phyloP scores from a whole-genome alignment of 352 stramenopile species.

The Vaucheria bursata region DNA sequence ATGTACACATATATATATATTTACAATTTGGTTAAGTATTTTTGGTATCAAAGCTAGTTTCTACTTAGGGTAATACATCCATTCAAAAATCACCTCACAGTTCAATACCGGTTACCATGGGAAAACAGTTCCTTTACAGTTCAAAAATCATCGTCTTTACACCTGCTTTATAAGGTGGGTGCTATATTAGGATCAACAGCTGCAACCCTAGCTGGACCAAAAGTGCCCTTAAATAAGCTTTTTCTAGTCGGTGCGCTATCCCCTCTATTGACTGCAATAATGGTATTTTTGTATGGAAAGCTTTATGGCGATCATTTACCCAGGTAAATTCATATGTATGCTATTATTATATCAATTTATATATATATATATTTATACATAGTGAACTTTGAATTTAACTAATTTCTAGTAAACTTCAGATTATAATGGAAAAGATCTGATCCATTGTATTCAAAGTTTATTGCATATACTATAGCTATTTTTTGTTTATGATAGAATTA shows the following conservation, averaged over 20 bases:
- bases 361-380: background rate
- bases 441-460: background rate
- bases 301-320: constrained; percentile 37
- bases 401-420: too few species aligned
- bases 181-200: constrained; percentile 54
- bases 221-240: background rate
- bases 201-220: constrained; percentile 45
- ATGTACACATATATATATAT: too few species aligned
- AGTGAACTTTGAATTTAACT: too few species aligned
- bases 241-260: constrained; percentile 25
- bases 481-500: too few species aligned
- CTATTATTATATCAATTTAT: background rate
- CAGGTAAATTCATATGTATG: too few species aligned
- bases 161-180: background rate
- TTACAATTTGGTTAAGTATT: too few species aligned
- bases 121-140: too few species aligned
- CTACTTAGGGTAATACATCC: too few species aligned
- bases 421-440: background rate
- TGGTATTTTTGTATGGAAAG: constrained; percentile 36
- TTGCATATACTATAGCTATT: background rate
- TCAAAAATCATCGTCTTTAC: background rate
- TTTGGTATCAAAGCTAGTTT: too few species aligned
- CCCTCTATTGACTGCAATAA: constrained; percentile 19
- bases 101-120: too few species aligned
- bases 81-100: too few species aligned